phyloP scores from a whole-genome alignment of 73 alveolate genomes.

The Paramecium sexaurelia region DNA sequence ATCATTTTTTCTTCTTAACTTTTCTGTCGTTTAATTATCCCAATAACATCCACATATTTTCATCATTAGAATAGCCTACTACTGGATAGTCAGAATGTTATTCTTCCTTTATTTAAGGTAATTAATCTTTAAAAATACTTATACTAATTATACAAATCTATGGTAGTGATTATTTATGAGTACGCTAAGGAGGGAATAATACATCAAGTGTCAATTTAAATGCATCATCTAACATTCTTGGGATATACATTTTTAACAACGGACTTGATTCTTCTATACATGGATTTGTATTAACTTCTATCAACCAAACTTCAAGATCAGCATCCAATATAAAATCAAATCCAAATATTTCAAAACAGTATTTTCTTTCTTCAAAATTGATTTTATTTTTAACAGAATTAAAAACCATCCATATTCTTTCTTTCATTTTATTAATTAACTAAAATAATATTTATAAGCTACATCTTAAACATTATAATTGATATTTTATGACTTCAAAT shows the following conservation, averaged over 20 bases:
- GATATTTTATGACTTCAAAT: conserved; percentile 69
- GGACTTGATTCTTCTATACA: conserved; percentile 78
- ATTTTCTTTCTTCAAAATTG: conserved; percentile 73
- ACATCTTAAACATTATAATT: conserved; percentile 68
- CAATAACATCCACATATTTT: conserved; percentile 71
- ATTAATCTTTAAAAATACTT: conserved; percentile 5
- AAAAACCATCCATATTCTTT: conserved; percentile 53
- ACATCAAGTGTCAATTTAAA: conserved; percentile 78
- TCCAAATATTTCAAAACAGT: conserved; percentile 86
- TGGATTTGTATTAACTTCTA: conserved; percentile 88
- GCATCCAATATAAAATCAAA: conserved; percentile 82
- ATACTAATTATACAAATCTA: conserved; percentile 11
- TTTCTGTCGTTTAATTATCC: conserved; percentile 25
- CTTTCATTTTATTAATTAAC: conserved; percentile 73
- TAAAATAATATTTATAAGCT: neutral
- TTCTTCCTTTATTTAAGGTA: conserved; percentile 59
- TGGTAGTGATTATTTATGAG: conserved; percentile 35
- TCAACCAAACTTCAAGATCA: conserved; percentile 75
- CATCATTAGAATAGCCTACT: conserved; percentile 70
- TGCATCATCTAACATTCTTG: conserved; percentile 81
- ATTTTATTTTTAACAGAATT: conserved; percentile 67
- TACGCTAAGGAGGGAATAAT: conserved; percentile 69
- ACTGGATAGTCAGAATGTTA: conserved; percentile 63
- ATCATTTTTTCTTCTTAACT: conserved; percentile 11
- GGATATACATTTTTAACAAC: conserved; percentile 65